A percentile compares a stretch with the other conserved stretches of the same genome.
Conservation (phyloP, 371 early-diverging fungal species). For the Mortierella sp. region DNA sequence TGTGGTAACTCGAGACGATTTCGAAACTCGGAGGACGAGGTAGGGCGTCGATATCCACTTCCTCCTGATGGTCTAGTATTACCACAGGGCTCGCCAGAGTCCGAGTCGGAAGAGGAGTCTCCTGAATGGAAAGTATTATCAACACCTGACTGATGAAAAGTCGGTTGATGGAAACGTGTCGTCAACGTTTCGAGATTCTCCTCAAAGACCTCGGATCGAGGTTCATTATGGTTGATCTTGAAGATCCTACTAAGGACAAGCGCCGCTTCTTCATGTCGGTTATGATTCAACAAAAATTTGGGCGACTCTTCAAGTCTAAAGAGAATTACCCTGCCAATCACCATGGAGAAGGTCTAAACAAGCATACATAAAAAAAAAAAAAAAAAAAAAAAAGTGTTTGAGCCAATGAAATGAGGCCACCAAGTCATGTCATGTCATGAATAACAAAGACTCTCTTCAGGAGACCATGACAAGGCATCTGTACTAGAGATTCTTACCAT, state of each 20-base stretch:
- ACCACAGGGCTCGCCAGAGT: constrained; percentile 9
- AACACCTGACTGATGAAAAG: too few species aligned
- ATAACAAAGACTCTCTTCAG: too few species aligned
- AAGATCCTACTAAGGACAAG: constrained; percentile 78
- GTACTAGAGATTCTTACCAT: constrained; percentile 10
- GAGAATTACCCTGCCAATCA: constrained; percentile 70
- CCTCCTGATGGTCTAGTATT: neutral
- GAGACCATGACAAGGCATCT: too few species aligned
- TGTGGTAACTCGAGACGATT: neutral
- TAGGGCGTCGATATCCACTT: neutral
- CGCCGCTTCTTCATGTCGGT: constrained; percentile 76
- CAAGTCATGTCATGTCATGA: neutral
- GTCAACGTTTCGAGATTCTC: constrained; percentile 43
- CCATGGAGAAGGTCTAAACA: constrained; percentile 73
- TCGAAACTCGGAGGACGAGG: neutral
- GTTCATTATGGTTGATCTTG: constrained; percentile 70
- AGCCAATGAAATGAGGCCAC: too few species aligned
- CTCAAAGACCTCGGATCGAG: constrained; percentile 30
- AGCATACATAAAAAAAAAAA: neutral
- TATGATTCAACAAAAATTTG: constrained; percentile 77
- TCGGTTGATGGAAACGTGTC: constrained; percentile 23
- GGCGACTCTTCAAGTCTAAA: constrained; percentile 83
- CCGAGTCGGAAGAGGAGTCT: constrained; percentile 7
- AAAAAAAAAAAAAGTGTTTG: neutral
- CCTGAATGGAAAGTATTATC: neutral